phyloP scores from a whole-genome alignment of 805 yeast species.

The Saccharomycopsis lassenensis region DNA sequence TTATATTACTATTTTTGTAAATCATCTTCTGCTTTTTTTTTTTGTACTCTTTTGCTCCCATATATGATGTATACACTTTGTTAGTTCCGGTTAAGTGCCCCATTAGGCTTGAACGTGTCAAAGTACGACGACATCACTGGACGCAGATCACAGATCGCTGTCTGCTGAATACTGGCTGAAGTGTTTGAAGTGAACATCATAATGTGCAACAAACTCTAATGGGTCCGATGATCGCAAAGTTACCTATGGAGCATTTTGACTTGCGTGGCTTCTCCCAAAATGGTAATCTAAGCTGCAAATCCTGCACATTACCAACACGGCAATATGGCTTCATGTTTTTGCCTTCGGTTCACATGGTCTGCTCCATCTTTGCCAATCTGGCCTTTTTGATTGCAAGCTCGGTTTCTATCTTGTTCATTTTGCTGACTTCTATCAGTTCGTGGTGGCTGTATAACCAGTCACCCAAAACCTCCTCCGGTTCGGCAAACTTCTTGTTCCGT shows the following conservation, averaged over 20 bases:
- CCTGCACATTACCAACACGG: neutral
- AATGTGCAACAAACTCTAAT: neutral
- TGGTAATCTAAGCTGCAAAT: neutral
- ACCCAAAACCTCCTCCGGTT: neutral
- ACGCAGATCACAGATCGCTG: no score
- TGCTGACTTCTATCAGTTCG: conserved; percentile 2
- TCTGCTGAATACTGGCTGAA: no score
- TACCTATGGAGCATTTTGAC: neutral
- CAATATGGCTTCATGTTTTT: neutral
- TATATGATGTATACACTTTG: no score
- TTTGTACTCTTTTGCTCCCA: no score
- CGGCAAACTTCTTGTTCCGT: neutral
- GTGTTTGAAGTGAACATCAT: neutral
- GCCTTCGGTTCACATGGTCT: neutral
- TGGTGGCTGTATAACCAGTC: neutral
- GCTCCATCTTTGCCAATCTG: conserved; percentile 5
- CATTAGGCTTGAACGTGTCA: no score
- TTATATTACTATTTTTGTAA: no score
- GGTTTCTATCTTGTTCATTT: neutral
- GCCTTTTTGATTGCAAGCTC: conserved; percentile 12
- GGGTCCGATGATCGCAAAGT: neutral
- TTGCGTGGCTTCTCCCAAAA: neutral
- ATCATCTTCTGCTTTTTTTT: no score
- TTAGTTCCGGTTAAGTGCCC: no score
- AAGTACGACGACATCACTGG: no score